Evolutionary conservation across 2,329 filamentous ascomycete species (phyloP).

Genomic region (Ophiosphaerella narmari): DNA sequence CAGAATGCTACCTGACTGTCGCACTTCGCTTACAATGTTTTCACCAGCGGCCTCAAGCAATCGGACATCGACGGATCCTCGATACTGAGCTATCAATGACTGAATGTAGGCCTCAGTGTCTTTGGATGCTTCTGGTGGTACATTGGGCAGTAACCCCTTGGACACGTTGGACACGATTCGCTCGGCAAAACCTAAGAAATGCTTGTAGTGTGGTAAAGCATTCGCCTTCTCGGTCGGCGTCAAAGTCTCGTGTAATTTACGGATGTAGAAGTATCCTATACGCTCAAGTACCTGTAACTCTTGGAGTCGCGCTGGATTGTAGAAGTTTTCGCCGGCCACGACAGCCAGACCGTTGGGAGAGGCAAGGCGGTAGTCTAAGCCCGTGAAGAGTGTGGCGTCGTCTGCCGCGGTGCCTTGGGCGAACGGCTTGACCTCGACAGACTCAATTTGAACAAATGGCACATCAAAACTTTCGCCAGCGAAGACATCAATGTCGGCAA

Average conservation of each 20-base stretch:
- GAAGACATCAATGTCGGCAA: conserved; percentile 6
- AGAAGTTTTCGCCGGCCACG: conserved; percentile 3
- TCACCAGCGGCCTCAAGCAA: conserved; percentile 9
- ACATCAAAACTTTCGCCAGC: conserved; percentile 2
- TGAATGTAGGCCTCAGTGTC: conserved; percentile 9
- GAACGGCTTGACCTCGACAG: conserved; percentile 10
- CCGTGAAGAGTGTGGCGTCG: conserved; percentile 10
- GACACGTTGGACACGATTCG: conserved; percentile 3
- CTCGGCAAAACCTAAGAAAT: conserved; percentile 6
- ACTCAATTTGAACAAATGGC: conserved; percentile 16
- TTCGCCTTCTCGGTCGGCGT: conserved; percentile 1
- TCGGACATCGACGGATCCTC: conserved; percentile 2
- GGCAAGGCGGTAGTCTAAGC: conserved; percentile 2
- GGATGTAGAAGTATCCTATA: conserved; percentile 7
- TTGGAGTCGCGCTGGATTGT: conserved; percentile 2
- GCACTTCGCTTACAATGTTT: conserved; percentile 5
- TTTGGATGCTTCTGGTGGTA: neutral
- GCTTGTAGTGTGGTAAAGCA: conserved; percentile 5
- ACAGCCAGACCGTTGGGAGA: conserved; percentile 6
- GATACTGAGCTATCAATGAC: conserved; percentile 3
- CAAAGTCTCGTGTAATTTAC: conserved; percentile 1
- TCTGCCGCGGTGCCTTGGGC: conserved; percentile 6
- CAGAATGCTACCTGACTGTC: conserved; percentile 7
- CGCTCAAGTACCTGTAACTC: conserved; percentile 4
- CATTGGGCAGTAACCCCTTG: neutral